Base-by-base conservation (phyloP, 495 filamentous ascomycete genomes). In the Penicillium paradoxum region DNA sequence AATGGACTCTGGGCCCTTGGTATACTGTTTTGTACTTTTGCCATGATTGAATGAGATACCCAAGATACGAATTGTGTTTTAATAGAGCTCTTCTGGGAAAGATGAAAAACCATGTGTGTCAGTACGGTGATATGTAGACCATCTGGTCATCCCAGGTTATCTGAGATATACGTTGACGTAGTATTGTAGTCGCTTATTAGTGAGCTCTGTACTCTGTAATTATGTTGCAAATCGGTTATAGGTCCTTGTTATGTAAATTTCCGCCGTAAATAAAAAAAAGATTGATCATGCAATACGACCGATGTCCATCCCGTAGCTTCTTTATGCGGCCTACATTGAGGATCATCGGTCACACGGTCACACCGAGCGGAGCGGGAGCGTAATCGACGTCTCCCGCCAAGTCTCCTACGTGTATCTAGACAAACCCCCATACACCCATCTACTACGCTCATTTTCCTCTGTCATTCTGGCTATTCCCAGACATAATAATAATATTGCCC, bases 341-440 rank as follows among this genome's bases (percentile, higher is more conserved):
- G 44, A n/a, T 46, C 29, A 33, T 46, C 48, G 44, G 58, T 66
- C 43, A 49, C 58, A 55, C 47, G 49, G 58, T 63, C 48, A 49
- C 57, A 56, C 54, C 13, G 58, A 59, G 65, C 63, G 65, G 65
- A 70, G 61, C 51, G 54, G 54, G 29, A 60, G 60, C 65, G 59
- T 61, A 59, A 66, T 64, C 44, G 53, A 55, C 51, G 43, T 51
- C 57, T 52, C 49, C 60, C 58, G 57, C 54, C 53, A 38, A 46
- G 46, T 47, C 51, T 48, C 58, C 58, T 56, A 39, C 58, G 53
- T 53, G 41, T 53, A 41, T 42, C 10, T 36, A 30, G 33, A 48
- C 44, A 44, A 34, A 38, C 47, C 54, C 41, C 48, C 34, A 37
- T 40, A 47, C 46, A 55, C n/a, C 42, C 37, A 40, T 14, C 14